Evolutionary conservation across 129 eudicot genomes (phyloP), one percentile per base, ranked within the genome.

Genomic region (Helianthus tuberosus): DNA sequence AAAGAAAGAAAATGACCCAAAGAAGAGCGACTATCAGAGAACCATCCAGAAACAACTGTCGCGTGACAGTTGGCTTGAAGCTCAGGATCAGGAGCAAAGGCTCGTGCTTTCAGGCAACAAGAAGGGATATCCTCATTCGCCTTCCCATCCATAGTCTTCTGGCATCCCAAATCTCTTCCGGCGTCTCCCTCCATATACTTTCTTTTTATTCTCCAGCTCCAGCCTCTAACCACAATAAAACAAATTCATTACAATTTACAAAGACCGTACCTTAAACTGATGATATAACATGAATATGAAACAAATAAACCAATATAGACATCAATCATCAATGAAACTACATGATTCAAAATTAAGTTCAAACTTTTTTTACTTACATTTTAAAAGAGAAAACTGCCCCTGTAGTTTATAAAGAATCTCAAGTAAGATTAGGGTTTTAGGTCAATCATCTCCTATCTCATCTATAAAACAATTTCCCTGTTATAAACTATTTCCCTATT

Each of bases 11-110:
- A 76, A 74, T 71, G 49, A 93, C 97, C 97, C 36, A 84, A 76
- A 69, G 81, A 72, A 52, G 85, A 77, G 54, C 47, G 86, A 9
- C 55, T 77, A 73, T 87, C 82, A 29, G 98, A 90, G 80, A 94
- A 90, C 98, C 98, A 94, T 75, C 98, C 98, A 23, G 98, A 88
- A 79, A 94, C 96, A 83, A 90, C 97, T 0, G 97, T 94, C 4
- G 97, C 75, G 79, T 93, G 98, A 75, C 98, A 88, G 53, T 81
- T 86, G 64, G 93, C 93, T 69, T 85, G 93, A 64, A 83, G 81
- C 68, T 84, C 97, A 57, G 96, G 96, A 58, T 76, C 85, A 17
- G 82, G 81, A 48, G 84, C 83, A 15, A 12, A 78, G 11, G 82
- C 82, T 74, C 60, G 82, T 11, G 98, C 98, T 52, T 94, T 94